Evolutionary conservation across 257 asterid species (phyloP), one percentile per base, ranked within the genome.

Genomic region (Salvia splendens): DNA sequence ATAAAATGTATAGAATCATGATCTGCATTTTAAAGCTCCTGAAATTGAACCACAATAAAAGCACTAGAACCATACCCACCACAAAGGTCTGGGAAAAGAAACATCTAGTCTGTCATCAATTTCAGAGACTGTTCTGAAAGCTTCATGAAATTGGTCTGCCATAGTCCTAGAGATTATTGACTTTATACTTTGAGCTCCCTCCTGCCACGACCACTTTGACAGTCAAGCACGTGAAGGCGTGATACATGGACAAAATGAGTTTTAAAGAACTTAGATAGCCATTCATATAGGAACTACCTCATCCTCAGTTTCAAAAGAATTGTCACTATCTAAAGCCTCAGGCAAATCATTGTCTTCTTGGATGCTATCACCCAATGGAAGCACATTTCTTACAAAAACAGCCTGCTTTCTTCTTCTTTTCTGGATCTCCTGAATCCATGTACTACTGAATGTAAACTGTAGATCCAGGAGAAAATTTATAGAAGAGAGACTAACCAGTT

Each of bases 141-240:
- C 95, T 68, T 85, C 89, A 65, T 87, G 92, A 76, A 92, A 85
- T 75, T 80, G 88, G 79, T 89, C 92, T n/a, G 83, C 89, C 85
- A 92, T 84, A 41, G 88, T 84, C 75, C 68, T 68, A 45, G 84
- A 80, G 52, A 72, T 55, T 61, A 50, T 67, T 40, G 82, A 49
- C 71, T 80, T 80, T 41, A 59, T 40, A 45, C 33, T 61, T 72
- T 60, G 80, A 61, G 70, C 83, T 66, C 48, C 78, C 77, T 74
- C 90, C 98, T 85, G 88, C 71, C 78, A 65, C 77, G 78, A 69
- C 63, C 36, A 64, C 50, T 58, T 60, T 36, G 67, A 56, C 15
- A 33, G 65, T 70, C 71, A 70, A 63, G 54, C 55, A 45, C 41
- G 58, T 66, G 41, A 40, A 43, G 17, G 67, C 66, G 65, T 46